Evolutionary conservation across 2,329 filamentous ascomycete genomes (phyloP).

Genomic region (Colletotrichum theobromicola): DNA sequence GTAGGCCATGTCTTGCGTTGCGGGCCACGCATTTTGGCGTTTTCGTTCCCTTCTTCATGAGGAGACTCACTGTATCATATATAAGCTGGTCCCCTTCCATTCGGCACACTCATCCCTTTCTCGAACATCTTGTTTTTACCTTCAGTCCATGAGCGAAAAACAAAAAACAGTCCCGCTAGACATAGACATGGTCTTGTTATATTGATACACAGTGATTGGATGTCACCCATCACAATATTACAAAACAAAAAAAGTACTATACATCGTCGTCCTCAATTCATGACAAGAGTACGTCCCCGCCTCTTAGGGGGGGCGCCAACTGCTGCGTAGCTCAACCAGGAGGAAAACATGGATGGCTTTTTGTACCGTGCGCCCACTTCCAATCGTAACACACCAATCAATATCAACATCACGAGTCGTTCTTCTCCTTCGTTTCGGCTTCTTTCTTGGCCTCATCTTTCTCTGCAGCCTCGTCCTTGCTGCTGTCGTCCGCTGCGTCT

Average conservation of each 20-base stretch:
- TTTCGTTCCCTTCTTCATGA: not conserved
- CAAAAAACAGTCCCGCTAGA: not conserved
- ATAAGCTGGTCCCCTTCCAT: not conserved
- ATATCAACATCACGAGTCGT: not conserved
- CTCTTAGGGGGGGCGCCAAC: not conserved
- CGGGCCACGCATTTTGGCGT: not conserved
- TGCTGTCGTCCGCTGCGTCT: slow-evolving; percentile 15
- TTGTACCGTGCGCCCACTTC: not conserved
- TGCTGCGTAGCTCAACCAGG: not conserved
- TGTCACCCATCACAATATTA: not conserved
- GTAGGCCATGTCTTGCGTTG: not conserved
- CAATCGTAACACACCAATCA: not conserved
- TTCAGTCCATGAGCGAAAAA: not conserved
- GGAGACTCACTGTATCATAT: not conserved
- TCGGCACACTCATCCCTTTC: not conserved
- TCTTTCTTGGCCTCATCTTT: not conserved
- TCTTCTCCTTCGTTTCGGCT: slow-evolving; percentile 5
- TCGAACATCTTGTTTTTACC: not conserved
- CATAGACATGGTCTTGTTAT: not conserved
- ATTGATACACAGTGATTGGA: slow-evolving; percentile 14
- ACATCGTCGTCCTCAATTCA: slow-evolving; percentile 16
- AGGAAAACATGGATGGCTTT: not conserved
- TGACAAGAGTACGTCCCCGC: not conserved
- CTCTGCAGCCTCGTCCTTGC: slow-evolving; percentile 26
- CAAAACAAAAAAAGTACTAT: slow-evolving; percentile 9